Evolutionary conservation across 345 rosid species (phyloP), one percentile per base, ranked within the genome.

Genomic region (Populus pruinosa): DNA sequence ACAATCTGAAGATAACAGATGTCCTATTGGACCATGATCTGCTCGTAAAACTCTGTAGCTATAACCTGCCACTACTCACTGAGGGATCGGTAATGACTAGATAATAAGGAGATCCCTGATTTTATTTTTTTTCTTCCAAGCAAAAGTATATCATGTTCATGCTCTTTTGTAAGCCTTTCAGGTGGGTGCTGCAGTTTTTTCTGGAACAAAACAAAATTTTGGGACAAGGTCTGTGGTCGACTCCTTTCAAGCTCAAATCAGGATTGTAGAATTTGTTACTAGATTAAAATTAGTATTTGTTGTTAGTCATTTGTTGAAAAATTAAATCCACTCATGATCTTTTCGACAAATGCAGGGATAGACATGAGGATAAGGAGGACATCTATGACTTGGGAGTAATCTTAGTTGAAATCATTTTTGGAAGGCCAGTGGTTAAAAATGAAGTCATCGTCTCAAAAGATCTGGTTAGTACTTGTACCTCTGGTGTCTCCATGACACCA

Each of bases 1-100:
- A 86, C 67, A 79, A 79, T 74, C 70, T 91, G 71, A 91, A 86
- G 84, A 89, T 87, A 72, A 88, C 91, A 35, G 92, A 91, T 75
- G 82, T 86, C 73, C 38, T 88, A 5, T 61, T 89, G 71, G 89
- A 91, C 77, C 86, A 82, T 41, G 76, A 87, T 73, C 83, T 87
- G 69, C 87, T 73, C 38, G 87, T 82, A 5, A 91, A 89, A 80
- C 75, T 91, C 82, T 79, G 86, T 79, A 74, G 76, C 44, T 81
- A 77, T 65, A 85, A 87, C 81, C 85, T 88, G 56, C 91, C 88
- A 35, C 82, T 86, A 73, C 82, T 88, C 72, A 76, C 84, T 44
- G 87, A 80, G 35, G 82, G 64, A 44, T n/a, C 29, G 33, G 77
- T 76, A 72, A 75, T 33, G 81, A 88, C 85, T 74, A 36, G 82